Percentiles rank a stretch among this genome's conserved stretches.
Evolutionary conservation across 805 yeast genomes (phyloP).

Genomic region (Zygoascus biomembranicola): DNA sequence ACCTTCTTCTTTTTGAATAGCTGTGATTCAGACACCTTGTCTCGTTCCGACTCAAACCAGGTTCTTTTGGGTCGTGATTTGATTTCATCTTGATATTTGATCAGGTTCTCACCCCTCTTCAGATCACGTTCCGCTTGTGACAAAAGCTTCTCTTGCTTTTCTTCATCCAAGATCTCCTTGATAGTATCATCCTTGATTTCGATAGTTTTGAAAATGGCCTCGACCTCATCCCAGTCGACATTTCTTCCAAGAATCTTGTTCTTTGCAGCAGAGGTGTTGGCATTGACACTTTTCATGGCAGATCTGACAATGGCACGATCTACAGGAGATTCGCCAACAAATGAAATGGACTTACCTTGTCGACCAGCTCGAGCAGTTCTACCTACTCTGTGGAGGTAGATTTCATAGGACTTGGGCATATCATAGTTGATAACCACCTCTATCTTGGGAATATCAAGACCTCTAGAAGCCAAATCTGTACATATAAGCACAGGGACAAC

Average conservation of each 20-base stretch:
- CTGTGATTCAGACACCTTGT: constrained; percentile 31
- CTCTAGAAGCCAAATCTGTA: constrained; percentile 98
- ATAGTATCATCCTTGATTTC: constrained; percentile 52
- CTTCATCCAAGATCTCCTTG: constrained; percentile 77
- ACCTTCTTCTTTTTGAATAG: constrained; percentile 39
- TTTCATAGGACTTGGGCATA: constrained; percentile 88
- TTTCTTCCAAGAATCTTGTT: constrained; percentile 61
- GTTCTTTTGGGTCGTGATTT: constrained; percentile 88
- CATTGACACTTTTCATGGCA: constrained; percentile 64
- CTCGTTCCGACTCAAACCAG: constrained; percentile 74
- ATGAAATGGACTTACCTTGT: constrained; percentile 84
- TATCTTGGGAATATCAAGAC: constrained; percentile 96
- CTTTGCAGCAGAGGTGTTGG: constrained; percentile 35
- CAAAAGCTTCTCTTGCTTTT: constrained; percentile 79
- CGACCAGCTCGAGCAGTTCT: constrained; percentile 99
- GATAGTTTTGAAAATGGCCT: constrained; percentile 52
- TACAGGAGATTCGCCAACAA: constrained; percentile 85
- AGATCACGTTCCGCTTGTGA: constrained; percentile 86
- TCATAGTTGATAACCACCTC: constrained; percentile 92
- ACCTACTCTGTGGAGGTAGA: constrained; percentile 95
- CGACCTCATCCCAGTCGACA: constrained; percentile 85
- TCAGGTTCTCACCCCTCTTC: constrained; percentile 72
- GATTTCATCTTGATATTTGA: constrained; percentile 76
- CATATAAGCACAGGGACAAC: constrained; percentile 83
- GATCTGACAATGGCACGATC: constrained; percentile 89